These are phyloP conservation scores for Ceratocystis colombiana DNA, from an alignment of 2,329 filamentous ascomycete species.

Conservation along the genomic window DNA sequence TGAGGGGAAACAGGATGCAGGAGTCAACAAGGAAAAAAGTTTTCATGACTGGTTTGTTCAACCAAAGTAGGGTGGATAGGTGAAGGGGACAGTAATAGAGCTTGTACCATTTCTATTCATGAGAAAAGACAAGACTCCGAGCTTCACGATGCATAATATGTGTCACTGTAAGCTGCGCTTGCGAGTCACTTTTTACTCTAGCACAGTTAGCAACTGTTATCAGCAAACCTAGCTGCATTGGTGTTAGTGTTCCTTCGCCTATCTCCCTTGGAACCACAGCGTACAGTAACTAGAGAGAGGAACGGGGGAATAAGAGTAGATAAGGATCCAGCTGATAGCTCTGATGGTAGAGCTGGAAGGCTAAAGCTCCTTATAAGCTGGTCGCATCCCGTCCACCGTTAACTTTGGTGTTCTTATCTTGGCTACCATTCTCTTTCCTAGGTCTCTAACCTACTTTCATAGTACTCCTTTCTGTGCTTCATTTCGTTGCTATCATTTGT, in stretches of 20 bases:
- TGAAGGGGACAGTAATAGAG: too few relatives aligned
- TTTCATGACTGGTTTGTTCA: background rate
- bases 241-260: constrained; percentile 2
- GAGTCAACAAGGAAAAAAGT: background rate
- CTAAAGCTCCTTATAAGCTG: constrained; percentile 1
- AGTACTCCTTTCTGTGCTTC: background rate
- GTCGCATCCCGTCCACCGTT: background rate
- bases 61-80: too few relatives aligned
- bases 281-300: background rate
- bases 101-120: too few relatives aligned
- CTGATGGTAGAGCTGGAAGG: constrained; percentile 1
- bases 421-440: background rate
- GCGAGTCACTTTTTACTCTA: background rate
- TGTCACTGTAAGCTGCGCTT: background rate
- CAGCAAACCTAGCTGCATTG: background rate
- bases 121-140: too few relatives aligned
- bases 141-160: too few relatives aligned
- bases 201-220: background rate
- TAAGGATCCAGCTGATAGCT: constrained; percentile 3
- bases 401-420: background rate
- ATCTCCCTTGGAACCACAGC: background rate
- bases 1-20: constrained; percentile 8
- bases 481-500: background rate
- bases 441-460: constrained; percentile 14
- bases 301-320: background rate